Base-by-base conservation (phyloP, 371 early-diverging fungal genomes). In the Nematocida major region DNA sequence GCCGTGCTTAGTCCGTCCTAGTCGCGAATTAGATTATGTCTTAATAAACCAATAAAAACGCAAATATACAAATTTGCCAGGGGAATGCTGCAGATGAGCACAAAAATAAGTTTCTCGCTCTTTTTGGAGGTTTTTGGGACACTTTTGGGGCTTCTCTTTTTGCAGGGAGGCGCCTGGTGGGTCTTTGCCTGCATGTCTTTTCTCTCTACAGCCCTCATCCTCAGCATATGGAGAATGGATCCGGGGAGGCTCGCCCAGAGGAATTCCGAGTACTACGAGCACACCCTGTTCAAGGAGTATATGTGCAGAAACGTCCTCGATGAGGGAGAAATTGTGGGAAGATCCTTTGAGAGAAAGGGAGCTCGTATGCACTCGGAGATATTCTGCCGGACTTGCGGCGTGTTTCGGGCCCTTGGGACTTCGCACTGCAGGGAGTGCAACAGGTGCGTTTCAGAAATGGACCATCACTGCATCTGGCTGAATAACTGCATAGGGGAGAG, bases 381-480 rank as follows among this genome's bases (percentile, higher is more conserved):
- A 61, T 83, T 79, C 54, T 83, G 83, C 50, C 28, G 42, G 13
- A 54, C 65, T 38, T 84, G 84, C 57, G 79, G 79, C 54, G 76
- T 81, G 43, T 84, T 80, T 59, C 54, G 78, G 34, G 40, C 73
- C 3, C 20, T 5, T 7, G 68, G 73, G 1, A 67, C 66, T 34
- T 63, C 79, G 2, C 84, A 84, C 63, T 84, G 84, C 65, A 47
- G 67, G 40, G 78, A 78, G 28, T 84, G 84, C 51, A 61, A 79
- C 30, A 39, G 40, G 22, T 84, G 84, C 59, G 59, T 84, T 24
- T n/a, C 78, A 1, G 79, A 81, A 30, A 84, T 80, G 81, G 84
- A 84, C 51, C 84, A 84, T 49, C 84, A 84, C 73, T 84, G 84
- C 53, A 22, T 62, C n/a, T 80, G 80, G 81, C 77, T 84, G 47